These are phyloP conservation scores for Cordyceps militaris DNA, from an alignment of 2,329 filamentous ascomycete species.

Conservation along the genomic window DNA sequence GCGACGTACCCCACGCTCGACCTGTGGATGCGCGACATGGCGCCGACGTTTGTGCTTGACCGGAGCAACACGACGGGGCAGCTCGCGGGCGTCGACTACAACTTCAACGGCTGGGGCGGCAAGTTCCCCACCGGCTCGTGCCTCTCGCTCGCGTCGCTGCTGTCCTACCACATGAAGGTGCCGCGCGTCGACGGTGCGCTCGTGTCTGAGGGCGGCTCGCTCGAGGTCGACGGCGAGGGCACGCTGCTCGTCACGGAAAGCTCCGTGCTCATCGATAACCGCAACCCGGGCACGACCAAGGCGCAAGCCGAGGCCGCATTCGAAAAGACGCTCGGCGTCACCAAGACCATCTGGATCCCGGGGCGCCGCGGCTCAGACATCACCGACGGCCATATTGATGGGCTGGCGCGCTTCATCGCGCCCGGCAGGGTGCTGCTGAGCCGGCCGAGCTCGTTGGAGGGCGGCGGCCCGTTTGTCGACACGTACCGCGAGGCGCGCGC, in stretches of 20 bases:
- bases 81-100: conserved; percentile 18
- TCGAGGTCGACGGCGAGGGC: conserved; percentile 24
- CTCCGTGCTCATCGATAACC: conserved; percentile 23
- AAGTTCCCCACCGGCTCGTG: conserved; percentile 14
- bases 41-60: conserved; percentile 18
- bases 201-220: conserved; percentile 20
- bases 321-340: conserved; percentile 18
- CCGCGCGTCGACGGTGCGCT: no score
- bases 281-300: conserved; percentile 19
- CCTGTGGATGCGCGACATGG: conserved; percentile 25
- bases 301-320: conserved; percentile 20
- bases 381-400: conserved; percentile 26
- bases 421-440: conserved; percentile 20
- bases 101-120: conserved; percentile 25
- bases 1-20: conserved; percentile 14
- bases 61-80: background rate
- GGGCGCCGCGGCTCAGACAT: conserved; percentile 19
- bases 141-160: conserved; percentile 14
- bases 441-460: conserved; percentile 14
- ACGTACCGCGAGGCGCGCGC: conserved; percentile 21
- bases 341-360: conserved; percentile 23
- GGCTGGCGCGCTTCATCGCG: conserved; percentile 20
- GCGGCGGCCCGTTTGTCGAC: conserved; percentile 4
- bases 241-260: conserved; percentile 24
- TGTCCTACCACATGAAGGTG: background rate